These are phyloP conservation scores for Fusarium tjaetaba DNA, from an alignment of 2,329 filamentous ascomycete genomes.

Conservation along the genomic window DNA sequence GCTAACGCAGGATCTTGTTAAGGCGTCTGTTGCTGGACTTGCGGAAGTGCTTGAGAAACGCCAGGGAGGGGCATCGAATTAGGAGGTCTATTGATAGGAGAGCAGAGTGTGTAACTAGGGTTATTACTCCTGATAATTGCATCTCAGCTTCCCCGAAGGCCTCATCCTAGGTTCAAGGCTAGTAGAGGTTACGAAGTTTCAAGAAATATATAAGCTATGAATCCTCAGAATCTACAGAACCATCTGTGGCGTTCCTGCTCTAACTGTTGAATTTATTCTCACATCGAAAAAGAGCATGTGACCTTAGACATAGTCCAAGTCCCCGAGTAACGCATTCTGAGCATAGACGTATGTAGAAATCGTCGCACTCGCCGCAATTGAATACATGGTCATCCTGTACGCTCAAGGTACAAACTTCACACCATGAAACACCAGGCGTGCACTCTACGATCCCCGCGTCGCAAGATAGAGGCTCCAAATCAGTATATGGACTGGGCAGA, in stretches of 20 bases:
- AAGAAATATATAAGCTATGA: rapidly evolving
- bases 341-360: rapidly evolving
- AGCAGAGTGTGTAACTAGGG: not conserved
- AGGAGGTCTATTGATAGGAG: rapidly evolving
- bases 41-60: not conserved
- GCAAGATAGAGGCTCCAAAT: too few relatives aligned
- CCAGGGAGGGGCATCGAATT: rapidly evolving
- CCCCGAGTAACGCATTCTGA: not conserved
- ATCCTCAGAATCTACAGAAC: too few relatives aligned
- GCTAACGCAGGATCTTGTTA: not conserved
- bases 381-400: rapidly evolving
- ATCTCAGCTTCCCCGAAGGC: rapidly evolving
- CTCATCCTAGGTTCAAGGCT: too few relatives aligned
- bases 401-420: not conserved
- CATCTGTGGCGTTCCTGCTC: rapidly evolving
- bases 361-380: rapidly evolving
- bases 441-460: rapidly evolving
- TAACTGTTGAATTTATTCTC: rapidly evolving
- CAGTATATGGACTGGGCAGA: too few relatives aligned
- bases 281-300: too few relatives aligned
- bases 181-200: rapidly evolving
- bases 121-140: rapidly evolving
- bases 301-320: rapidly evolving
- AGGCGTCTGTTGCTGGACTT: not conserved
- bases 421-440: rapidly evolving